Evolutionary conservation across 1,284 basidiomycete genomes (phyloP), one percentile per base, ranked within the genome.

Genomic region (Filobasidium uniguttulatum): DNA sequence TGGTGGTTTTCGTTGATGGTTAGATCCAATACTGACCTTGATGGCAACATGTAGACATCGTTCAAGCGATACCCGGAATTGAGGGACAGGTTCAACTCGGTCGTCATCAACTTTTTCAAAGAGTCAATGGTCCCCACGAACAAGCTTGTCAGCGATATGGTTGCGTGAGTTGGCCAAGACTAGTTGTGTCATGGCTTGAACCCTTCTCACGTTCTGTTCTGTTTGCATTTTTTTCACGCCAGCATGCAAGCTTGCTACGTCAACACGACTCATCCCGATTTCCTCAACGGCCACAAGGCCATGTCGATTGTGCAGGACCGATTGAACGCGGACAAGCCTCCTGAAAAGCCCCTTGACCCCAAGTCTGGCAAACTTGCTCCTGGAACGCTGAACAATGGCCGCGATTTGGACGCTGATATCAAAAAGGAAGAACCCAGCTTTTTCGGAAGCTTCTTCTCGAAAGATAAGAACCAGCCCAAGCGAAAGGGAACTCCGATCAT

Each of bases 181-280:
- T 48, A 14, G 10, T 26, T 30, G 22, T n/a, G 22, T 26, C 5
- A 14, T n/a, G n/a, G 8, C n/a, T 38, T 49, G 46, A 28, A 45
- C 58, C n/a, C 41, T 44, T 29, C 46, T 41, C 4, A 48, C 43
- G n/a, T 33, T n/a, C n/a, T 9, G n/a, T 33, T n/a, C n/a, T 33
- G 31, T 33, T 33, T 33, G 31, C 31, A 33, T 9, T 9, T 30
- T 30, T 34, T 25, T 38, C 19, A 15, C 38, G 34, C 26, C 51
- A 87, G 83, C 38, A 93, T 93, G 87, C 90, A 96, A 73, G 85
- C 90, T 34, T 90, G 87, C 67, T 96, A 96, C 67, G 82, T 98
- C 62, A 97, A 97, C 73, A 96, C 91, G n/a, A 96, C 90, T 2
- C 93, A 97, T 67, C 93, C 93, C 2, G 93, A 98, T 72, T 97